A percentile compares a stretch with the other conserved stretches of the same genome.
Conservation (phyloP, 2,329 filamentous ascomycete genomes). For the Colletotrichum lentis region DNA sequence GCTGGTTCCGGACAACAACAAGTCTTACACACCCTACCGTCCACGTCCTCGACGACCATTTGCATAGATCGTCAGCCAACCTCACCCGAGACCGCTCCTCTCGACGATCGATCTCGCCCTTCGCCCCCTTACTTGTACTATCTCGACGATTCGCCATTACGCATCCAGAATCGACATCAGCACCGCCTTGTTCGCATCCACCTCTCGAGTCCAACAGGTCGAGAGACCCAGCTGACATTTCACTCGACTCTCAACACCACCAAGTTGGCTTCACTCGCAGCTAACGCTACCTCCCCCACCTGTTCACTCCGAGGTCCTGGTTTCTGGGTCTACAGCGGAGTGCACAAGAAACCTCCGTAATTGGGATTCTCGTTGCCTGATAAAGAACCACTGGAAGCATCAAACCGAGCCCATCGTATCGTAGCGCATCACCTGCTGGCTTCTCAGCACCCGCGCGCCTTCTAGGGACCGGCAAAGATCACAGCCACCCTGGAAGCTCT, state of each 20-base stretch:
- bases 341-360: slow-evolving; percentile 99
- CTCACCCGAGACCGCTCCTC: background rate
- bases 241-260: slow-evolving; percentile 62
- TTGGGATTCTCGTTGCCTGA: slow-evolving; percentile 55
- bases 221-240: slow-evolving; percentile 34
- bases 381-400: background rate
- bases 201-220: slow-evolving; percentile 22
- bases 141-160: background rate
- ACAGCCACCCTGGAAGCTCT: slow-evolving; percentile 25
- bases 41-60: slow-evolving; percentile 6
- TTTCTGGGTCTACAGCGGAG: slow-evolving; percentile 94
- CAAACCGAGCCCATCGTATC: background rate
- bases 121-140: background rate
- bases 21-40: slow-evolving; percentile 8
- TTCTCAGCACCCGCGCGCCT: slow-evolving; percentile 9
- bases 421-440: slow-evolving; percentile 10
- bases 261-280: slow-evolving; percentile 93
- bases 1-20: slow-evolving; percentile 20
- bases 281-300: slow-evolving; percentile 75
- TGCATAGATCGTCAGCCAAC: background rate
- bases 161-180: background rate
- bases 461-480: background rate
- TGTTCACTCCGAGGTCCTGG: slow-evolving; percentile 92
- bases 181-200: background rate
- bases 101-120: background rate